phyloP scores from a whole-genome alignment of 805 yeast species.

The Ogataea polymorpha region DNA sequence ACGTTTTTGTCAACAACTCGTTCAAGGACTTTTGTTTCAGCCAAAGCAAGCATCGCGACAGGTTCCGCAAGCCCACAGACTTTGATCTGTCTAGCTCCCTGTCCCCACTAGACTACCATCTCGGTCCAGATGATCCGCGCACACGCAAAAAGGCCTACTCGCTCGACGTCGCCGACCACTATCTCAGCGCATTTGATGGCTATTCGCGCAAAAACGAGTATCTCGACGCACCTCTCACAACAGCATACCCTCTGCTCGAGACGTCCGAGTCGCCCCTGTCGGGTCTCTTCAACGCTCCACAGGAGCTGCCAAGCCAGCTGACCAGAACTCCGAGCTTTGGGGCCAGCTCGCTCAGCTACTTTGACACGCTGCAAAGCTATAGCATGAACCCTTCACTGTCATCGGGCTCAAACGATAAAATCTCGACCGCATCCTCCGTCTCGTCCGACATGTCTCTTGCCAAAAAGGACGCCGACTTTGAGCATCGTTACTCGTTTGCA shows the following conservation, averaged over 20 bases:
- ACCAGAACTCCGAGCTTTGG: slow-evolving; percentile 18
- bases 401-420: slow-evolving; percentile 2
- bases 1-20: slow-evolving; percentile 29
- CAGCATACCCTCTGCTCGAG: slow-evolving; percentile 16
- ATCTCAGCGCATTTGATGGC: slow-evolving; percentile 20
- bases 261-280: slow-evolving; percentile 21
- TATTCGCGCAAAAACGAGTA: slow-evolving; percentile 17
- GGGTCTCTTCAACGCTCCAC: slow-evolving; percentile 21
- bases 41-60: slow-evolving; percentile 9
- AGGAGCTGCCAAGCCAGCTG: slow-evolving; percentile 12
- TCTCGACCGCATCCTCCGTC: slow-evolving; percentile 18
- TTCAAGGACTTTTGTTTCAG: slow-evolving; percentile 24
- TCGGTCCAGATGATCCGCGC: slow-evolving; percentile 1
- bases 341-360: slow-evolving; percentile 3
- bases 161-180: slow-evolving; percentile 12
- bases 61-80: slow-evolving; percentile 4
- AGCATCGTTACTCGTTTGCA: slow-evolving; percentile 24
- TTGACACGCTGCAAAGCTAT: slow-evolving; percentile 4
- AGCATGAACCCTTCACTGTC: slow-evolving; percentile 3
- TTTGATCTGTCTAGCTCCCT: slow-evolving; percentile 1
- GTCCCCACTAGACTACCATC: background rate
- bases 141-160: slow-evolving; percentile 15
- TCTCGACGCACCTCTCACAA: slow-evolving; percentile 3
- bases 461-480: slow-evolving; percentile 22
- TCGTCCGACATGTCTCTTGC: slow-evolving; percentile 20